Base-by-base conservation (phyloP, 257 asterid species). In the Petunia axillaris region DNA sequence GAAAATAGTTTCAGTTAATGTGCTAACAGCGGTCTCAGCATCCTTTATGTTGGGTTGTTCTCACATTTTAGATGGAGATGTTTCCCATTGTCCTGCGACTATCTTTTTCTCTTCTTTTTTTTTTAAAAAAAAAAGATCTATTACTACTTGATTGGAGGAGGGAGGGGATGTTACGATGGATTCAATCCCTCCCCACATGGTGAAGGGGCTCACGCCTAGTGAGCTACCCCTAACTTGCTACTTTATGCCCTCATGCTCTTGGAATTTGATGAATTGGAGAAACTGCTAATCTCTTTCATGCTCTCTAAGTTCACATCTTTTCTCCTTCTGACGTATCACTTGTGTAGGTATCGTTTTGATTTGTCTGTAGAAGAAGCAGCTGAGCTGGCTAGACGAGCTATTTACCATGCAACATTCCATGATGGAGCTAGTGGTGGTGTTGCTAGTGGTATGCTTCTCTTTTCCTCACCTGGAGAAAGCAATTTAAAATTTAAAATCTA, bases 341-440 rank as follows among this genome's bases (percentile, higher is more conserved):
- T 82, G 67, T 76, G 5, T 63, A 91, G 96, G 70, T 90, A 91
- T 76, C 89, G 80, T 39, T 87, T 76, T 64, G 97, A 91, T 76
- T 55, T 91, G 89, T 87, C 96, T 44, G 94, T 91, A 67, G 96
- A 89, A 86, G 96, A 92, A 78, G 97, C 97, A 81, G 92, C 96
- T 0, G 97, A 92, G 88, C 82, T 91, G 81, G 97, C 94, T 53
- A 91, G 93, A 83, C 89, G 96, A 67, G 84, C 94, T 82, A 92
- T 92, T 84, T 92, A 92, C 86, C 97, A 92, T 75, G 97, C 96
- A 39, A 93, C 96, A 63, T 93, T 93, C 84, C 94, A 96, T 82
- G 97, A 91, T 83, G 97, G 94, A 71, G 97, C 94, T 76, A 89
- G 97, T 65, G 96, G 96, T 81, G 97, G 97, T 79, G 93, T 92